phyloP scores from a whole-genome alignment of 163 green algal species.

The Chloromonas sp. region DNA sequence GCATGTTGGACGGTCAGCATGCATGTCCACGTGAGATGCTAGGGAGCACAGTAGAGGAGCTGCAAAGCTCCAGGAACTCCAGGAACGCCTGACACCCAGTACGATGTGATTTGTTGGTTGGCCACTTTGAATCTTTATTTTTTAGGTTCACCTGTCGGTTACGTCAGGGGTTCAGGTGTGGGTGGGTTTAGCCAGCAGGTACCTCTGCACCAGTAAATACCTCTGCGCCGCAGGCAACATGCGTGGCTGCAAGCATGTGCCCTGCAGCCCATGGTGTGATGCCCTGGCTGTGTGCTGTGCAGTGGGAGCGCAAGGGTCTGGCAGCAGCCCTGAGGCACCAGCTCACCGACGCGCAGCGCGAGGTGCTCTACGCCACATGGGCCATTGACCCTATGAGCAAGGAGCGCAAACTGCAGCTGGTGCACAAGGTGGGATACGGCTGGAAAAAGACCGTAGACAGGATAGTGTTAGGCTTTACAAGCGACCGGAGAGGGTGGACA shows the following conservation, averaged over 20 bases:
- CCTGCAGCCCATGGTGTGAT: background rate
- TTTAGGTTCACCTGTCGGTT: too few relatives aligned
- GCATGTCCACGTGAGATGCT: too few relatives aligned
- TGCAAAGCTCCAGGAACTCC: too few relatives aligned
- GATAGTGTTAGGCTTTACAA: background rate
- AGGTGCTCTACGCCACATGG: slow-evolving; percentile 40
- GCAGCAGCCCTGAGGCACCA: slow-evolving; percentile 44
- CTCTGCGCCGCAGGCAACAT: background rate
- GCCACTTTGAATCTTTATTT: too few relatives aligned
- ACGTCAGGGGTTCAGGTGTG: too few relatives aligned
- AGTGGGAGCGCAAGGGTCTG: slow-evolving; percentile 51
- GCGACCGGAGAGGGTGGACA: too few relatives aligned
- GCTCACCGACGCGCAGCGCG: slow-evolving; percentile 33
- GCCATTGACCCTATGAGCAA: slow-evolving; percentile 35
- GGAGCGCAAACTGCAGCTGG: slow-evolving; percentile 56
- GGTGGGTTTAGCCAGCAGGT: background rate
- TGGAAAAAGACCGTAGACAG: background rate
- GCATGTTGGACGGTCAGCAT: too few relatives aligned
- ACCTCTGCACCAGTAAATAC: background rate
- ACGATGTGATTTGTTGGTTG: too few relatives aligned
- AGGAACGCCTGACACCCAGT: too few relatives aligned
- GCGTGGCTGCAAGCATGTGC: background rate
- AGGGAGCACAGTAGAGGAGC: too few relatives aligned
- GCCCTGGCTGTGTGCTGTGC: slow-evolving; percentile 5
- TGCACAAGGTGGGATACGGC: slow-evolving; percentile 27